Base-by-base conservation (phyloP, 2,329 filamentous ascomycete species). In the Xylariaceae sp. region DNA sequence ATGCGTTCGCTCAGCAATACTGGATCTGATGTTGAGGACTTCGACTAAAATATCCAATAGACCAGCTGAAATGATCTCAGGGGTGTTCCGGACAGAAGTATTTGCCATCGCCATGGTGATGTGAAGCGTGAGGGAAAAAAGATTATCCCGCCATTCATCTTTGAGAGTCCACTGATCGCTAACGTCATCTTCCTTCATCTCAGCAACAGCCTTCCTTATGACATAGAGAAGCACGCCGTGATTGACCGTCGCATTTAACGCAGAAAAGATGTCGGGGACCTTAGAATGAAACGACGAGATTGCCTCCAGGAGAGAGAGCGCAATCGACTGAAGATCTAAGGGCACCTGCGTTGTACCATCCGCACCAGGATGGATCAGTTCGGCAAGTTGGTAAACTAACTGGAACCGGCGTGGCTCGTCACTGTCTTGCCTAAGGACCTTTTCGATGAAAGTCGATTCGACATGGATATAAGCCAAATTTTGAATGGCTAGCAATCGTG, bases 191-290 rank as follows among this genome's bases (percentile, higher is more conserved):
- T 78, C 78, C 55, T 82, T 86, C 77, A 99, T 88, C 62, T 92
- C 90, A 16, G 89, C 88, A 55, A 98, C 90, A 8, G 92, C 91
- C 74, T 96, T 97, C 53, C 94, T 86, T 46, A 96, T 89, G 64
- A 97, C 85, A 69, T 97, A 98, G 65, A 98, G 89, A 40, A 99
- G 82, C 26, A 98, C 89, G 12, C 95, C 96, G 67, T 99, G 96
- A 67, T 96, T 98, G 33, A 98, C 94, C 66, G 94, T 96, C 51
- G 96, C 91, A 68, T 92, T 96, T 37, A 99, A 79, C n/a, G 95
- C 92, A 37, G 91, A 87, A 62, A 92, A 87, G 21, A 99, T 89
- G 71, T 99, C 95, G 29, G 86, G 79, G 26, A 88, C 85, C 69
- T 92, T 93, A 54, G 82, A 78, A 67, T 90, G 88, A 71, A 91